Evolutionary conservation across 257 asterid species (phyloP), one percentile per base, ranked within the genome.

Genomic region (Scutellaria galericulata): DNA sequence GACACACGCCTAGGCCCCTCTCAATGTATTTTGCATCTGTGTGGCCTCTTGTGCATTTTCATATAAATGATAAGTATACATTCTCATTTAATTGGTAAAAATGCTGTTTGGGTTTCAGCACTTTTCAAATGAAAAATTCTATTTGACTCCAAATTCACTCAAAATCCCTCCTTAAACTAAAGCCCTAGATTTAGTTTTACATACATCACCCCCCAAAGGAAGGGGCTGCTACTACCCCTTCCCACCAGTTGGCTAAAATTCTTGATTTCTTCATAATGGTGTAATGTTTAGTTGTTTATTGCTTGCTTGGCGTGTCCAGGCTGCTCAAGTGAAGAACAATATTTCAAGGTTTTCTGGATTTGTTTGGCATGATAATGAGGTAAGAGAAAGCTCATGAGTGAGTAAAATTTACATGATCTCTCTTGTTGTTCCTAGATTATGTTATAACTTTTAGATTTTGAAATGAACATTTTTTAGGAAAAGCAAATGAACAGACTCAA

Each of bases 301-400:
- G 7, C 73, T 46, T 74, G 5, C 70, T 84, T 31, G 65, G 73
- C 22, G 40, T 59, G 44, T 78, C 71, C 90, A 95, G 99, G 97
- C 94, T 42, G 86, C 91, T 83, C 91, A 88, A 81, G 61, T 90
- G 74, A 95, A 90, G 85, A 79, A 44, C 77, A 87, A 95, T 61
- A 84, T 95, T 42, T 87, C 88, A 50, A 88, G 89, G 68, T 95
- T 92, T 84, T 95, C 99, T 71, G 97, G 99, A 64, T 87, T 92
- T 35, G 96, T 90, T 57, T 95, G 97, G 96, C 92, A 82, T 86
- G 94, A 75, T 68, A 84, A 92, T 69, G 96, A 90, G 96, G 99
- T 92, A 78, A 55, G 68, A 13, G 35, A 13, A 59, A 37, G 27
- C 65, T 75, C 64, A 4, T 42, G 22, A 58, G 20, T 48, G 59